These are phyloP conservation scores for Candolleomyces aberdarensis DNA, from an alignment of 768 basidiomycete genomes.

Conservation along the genomic window DNA sequence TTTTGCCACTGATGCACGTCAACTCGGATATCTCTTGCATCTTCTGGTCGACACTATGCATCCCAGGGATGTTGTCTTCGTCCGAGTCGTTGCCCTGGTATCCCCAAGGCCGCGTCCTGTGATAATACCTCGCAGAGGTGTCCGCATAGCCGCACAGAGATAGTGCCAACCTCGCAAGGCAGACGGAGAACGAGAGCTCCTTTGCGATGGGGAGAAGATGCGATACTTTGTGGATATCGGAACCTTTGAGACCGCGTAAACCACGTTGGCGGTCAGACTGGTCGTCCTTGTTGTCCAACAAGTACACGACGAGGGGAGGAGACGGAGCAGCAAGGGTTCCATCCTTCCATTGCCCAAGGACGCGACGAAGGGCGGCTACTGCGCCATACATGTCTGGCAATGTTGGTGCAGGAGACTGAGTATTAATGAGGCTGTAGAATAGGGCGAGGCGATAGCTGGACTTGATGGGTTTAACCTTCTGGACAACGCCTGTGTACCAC, in stretches of 20 bases:
- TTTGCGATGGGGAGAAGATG: not conserved
- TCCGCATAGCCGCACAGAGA: too few species aligned
- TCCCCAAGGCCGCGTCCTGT: too few species aligned
- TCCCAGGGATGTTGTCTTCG: too few species aligned
- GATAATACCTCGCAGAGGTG: too few species aligned
- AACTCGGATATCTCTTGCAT: too few species aligned
- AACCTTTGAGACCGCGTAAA: not conserved
- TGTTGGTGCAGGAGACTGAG: not conserved
- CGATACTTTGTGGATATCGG: not conserved
- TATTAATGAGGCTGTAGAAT: constrained; percentile 35
- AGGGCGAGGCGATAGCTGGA: constrained; percentile 38
- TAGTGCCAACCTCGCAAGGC: not conserved
- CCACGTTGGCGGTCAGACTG: not conserved
- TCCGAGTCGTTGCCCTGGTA: too few species aligned
- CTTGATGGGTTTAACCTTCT: constrained; percentile 36
- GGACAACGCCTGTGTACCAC: constrained; percentile 40
- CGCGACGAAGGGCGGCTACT: not conserved
- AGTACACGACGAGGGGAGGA: not conserved
- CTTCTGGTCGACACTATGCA: too few species aligned
- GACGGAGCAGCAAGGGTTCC: not conserved
- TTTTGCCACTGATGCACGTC: too few species aligned
- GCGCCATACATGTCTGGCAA: not conserved
- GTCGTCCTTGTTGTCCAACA: not conserved
- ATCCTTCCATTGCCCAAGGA: not conserved
- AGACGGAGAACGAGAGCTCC: not conserved